Evolutionary conservation across 805 yeast genomes (phyloP), one percentile per base, ranked within the genome.

Genomic region (Yueomyces sinensis): DNA sequence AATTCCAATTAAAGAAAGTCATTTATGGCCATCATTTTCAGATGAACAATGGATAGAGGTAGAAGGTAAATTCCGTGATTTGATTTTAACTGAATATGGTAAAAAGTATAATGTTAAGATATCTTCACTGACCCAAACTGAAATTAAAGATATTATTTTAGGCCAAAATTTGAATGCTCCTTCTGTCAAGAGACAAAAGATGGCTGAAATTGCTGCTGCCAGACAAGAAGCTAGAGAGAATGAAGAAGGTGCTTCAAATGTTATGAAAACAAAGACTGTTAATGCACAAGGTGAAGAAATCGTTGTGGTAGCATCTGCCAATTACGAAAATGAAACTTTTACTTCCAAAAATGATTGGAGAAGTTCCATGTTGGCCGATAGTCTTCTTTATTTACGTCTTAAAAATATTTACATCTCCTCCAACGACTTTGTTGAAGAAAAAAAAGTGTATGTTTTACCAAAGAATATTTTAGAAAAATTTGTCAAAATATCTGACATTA

Each of bases 231-330:
- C 61, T 32, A 66, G 62, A 24, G 63, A 61, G 9, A 59, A 59
- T 2, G 40, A 48, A 15, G 64, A 63, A 13, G 66, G 67, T 38
- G 78, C 80, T 42, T 59, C 77, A 23, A 72, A 86, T 1, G 91
- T 94, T 0, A 68, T 78, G 45, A 86, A 83, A 46, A 76, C 94
- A 0, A 79, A 76, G 37, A 81, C 94, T 0, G 76, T 76, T 18
- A 91, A 84, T 50, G 94, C 82, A 2, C 96, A 87, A 49, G 99
- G 99, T 24, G 98, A 91, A 51, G 93, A 87, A 47, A 89, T 91
- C 47, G 79, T 82, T 29, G 89, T 95, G 0, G 95, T 89, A 22
- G 86, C 97, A 0, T 86, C 97, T 0, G 75, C 87, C 14, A 74
- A 74, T 41, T 87, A 82, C 51, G 98, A 86, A 53, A 91, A 83